These are phyloP conservation scores for Diaporthe eres DNA, from an alignment of 2,329 filamentous ascomycete genomes.

Conservation along the genomic window DNA sequence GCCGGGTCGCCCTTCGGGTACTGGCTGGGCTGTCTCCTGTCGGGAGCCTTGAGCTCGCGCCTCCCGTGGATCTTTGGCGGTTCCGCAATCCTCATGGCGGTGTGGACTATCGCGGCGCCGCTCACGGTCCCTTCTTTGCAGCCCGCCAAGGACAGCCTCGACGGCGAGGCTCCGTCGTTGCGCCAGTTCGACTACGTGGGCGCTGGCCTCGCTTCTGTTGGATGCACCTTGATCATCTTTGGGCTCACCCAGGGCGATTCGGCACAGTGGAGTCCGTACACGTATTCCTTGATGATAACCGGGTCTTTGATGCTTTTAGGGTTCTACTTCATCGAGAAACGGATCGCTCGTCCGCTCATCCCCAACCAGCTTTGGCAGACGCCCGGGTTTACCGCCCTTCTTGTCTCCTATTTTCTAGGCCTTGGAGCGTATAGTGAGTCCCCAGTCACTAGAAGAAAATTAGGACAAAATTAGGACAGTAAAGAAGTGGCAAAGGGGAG, in stretches of 20 bases:
- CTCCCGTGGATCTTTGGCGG: not conserved
- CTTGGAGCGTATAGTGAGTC: not conserved
- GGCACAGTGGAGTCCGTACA: conserved; percentile 11
- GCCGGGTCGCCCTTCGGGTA: not conserved
- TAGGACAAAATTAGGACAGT: too few species aligned
- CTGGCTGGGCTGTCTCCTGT: conserved; percentile 7
- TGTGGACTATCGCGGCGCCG: not conserved
- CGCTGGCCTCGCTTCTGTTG: not conserved
- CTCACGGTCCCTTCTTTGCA: not conserved
- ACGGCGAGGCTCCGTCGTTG: not conserved
- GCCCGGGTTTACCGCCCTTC: not conserved
- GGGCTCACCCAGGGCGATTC: conserved; percentile 20
- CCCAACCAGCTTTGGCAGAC: not conserved
- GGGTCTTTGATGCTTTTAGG: not conserved
- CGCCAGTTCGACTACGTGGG: not conserved
- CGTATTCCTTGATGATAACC: not conserved
- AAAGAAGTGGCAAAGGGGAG: too few species aligned
- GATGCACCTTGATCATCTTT: conserved; percentile 8
- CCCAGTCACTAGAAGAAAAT: too few species aligned
- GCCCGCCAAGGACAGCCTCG: not conserved
- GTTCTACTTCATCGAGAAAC: not conserved
- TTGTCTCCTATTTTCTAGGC: not conserved
- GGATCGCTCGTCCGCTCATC: not conserved
- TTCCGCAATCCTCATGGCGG: not conserved
- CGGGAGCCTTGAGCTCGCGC: not conserved